Evolutionary conservation across 768 basidiomycete species (phyloP), one percentile per base, ranked within the genome.

Genomic region (Hygrophorus pudorinus): DNA sequence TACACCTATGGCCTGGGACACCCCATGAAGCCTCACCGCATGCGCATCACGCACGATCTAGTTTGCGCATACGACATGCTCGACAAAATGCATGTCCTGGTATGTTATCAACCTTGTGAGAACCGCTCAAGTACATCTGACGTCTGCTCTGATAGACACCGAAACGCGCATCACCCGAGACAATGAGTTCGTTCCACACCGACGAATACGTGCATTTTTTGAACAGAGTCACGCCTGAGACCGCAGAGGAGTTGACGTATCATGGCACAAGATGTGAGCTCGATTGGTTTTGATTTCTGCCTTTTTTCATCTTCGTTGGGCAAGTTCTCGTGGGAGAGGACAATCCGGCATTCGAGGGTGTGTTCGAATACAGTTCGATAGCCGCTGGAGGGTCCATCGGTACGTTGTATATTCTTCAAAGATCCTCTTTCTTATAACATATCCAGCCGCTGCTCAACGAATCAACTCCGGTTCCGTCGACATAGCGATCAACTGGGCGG

Each of bases 341-440:
- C 61, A 97, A 94, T 62, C 96, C 96, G 2, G 91, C 98, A 28
- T 99, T 99, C 53, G 96, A 99, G 53, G 96, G 96, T 1, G 66
- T 99, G 37, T 99, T 99, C 60, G 96, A 99, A 54, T 99, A 97
- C 60, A 97, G 96, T 59, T 93, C 94, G 2, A 99, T 99, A 55
- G 98, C 96, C 9, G 96, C 96, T n/a, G 96, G 96, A 38, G 96
- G 96, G 2, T 96, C 92, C 0, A 98, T 99, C 91, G 94, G 96
- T 96, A 53, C 46, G 81, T 64, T 29, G 38, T 24, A 24, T 14
- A 16, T 7, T 36, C 11, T 35, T 36, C 8, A n/a, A 31, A 46
- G 35, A 7, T 31, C 27, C 13, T 44, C 27, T 35, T 4, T 8
- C 18, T 4, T 42, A 44, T 32, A 27, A 6, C 14, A 27, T n/a